Conservation (phyloP, 371 early-diverging fungal species). For the Mucor indicus region DNA sequence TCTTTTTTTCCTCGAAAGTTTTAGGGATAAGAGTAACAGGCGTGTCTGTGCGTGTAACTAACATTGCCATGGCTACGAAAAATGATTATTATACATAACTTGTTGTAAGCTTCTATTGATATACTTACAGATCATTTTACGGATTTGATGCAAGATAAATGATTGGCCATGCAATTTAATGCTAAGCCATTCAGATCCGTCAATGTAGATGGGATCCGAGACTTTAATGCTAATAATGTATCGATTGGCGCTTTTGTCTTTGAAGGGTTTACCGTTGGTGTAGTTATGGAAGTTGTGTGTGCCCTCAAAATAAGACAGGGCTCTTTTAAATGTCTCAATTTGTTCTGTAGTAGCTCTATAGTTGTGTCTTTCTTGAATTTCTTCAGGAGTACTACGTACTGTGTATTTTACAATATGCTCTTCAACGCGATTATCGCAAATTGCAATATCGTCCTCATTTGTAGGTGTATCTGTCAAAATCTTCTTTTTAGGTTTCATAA, state of each 20-base stretch:
- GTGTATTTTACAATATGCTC: slow-evolving; percentile 29
- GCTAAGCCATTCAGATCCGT: slow-evolving; percentile 90
- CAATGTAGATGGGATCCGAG: slow-evolving; percentile 72
- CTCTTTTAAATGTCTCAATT: slow-evolving; percentile 63
- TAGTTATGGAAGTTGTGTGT: slow-evolving; percentile 98
- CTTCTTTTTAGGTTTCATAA: slow-evolving; percentile 47
- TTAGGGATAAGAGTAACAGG: slow-evolving; percentile 66
- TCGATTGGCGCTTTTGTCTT: slow-evolving; percentile 78
- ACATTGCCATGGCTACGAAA: slow-evolving; percentile 62
- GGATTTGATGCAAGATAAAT: slow-evolving; percentile 99
- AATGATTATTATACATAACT: neutral
- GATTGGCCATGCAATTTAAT: slow-evolving; percentile 96
- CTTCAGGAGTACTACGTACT: slow-evolving; percentile 27
- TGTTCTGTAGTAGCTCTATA: slow-evolving; percentile 65
- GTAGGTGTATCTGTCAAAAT: slow-evolving; percentile 19
- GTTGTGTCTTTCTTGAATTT: slow-evolving; percentile 50
- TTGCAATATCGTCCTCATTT: slow-evolving; percentile 14
- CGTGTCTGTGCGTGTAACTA: slow-evolving; percentile 74
- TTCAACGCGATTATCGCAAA: slow-evolving; percentile 5
- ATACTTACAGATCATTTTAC: slow-evolving; percentile 95
- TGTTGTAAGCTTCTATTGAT: too few species aligned
- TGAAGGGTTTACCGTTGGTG: slow-evolving; percentile 79
- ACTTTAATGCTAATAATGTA: slow-evolving; percentile 77
- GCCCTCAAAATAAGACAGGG: slow-evolving; percentile 79
- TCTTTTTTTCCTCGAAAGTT: slow-evolving; percentile 62